Base-by-base conservation (phyloP, 2,329 filamentous ascomycete species). In the Aspergillus ustus region DNA sequence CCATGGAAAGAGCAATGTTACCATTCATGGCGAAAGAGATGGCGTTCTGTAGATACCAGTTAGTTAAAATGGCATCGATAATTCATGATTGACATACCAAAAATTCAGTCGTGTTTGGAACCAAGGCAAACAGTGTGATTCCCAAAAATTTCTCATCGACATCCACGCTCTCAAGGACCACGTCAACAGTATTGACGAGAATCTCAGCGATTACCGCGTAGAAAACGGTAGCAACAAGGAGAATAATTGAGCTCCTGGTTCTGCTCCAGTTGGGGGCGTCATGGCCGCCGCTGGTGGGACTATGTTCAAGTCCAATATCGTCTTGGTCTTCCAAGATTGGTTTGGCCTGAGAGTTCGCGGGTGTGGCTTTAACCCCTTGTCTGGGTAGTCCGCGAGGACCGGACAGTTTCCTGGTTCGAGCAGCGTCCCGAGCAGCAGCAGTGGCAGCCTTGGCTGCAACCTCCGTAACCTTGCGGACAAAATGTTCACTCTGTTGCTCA, bases 21-120 rank as follows among this genome's bases (percentile, higher is more conserved):
- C 95, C 95, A 73, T 99, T 98, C 94, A 99, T 99, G 57, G 95
- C 95, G 75, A 99, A 99, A 0, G 93, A 97, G 62, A 99, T 99
- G 75, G 94, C 95, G 78, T 99, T 99, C 89, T 93, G 62, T 49
- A 20, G 25, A 25, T 17, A 15, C 17, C 17, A 17, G 46, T 59
- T 40, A 43, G 28, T 55, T 43, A 22, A 22, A 22, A 7, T 34
- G 29, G 19, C 9, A 20, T 15, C 29, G 40, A 19, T 9, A 15
- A 34, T 46, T 34, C n/a, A 15, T 7, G 8, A n/a, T 57, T 17
- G 4, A 78, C 88, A 80, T 84, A 94, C 91, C 82, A 99, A 77
- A 75, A 99, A 99, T 75, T 99, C 95, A 1, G 95, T 99, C 1
- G 95, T 98, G 80, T 99, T 99, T 13, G 95, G 95, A 7, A 99